Percentiles rank a stretch among this genome's conserved stretches.
These are phyloP conservation scores for Rhodosporidiobolus sp. DNA, from an alignment of 768 basidiomycete genomes.

Conservation along the genomic window DNA sequence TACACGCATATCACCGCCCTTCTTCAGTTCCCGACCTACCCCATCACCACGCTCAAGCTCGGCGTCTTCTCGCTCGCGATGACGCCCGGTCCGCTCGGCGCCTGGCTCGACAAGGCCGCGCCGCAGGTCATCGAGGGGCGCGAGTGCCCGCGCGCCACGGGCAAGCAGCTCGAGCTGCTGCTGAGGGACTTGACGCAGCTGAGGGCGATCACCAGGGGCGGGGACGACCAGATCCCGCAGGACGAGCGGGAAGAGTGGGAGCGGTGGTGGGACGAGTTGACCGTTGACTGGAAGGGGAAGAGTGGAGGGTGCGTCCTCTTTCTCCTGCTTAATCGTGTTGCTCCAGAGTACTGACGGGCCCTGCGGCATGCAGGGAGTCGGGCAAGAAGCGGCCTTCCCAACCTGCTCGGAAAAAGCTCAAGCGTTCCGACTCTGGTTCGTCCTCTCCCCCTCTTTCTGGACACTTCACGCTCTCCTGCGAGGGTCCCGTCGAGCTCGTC, in stretches of 20 bases:
- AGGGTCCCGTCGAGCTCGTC: too few relatives aligned
- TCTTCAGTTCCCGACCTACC: slow-evolving; percentile 33
- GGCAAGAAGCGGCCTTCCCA: slow-evolving; percentile 2
- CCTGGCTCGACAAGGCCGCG: background rate
- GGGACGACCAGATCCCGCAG: background rate
- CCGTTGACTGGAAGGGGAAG: slow-evolving; percentile 13
- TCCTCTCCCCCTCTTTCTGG: background rate
- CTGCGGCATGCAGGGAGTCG: background rate
- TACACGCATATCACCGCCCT: slow-evolving; percentile 31
- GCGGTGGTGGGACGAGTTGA: slow-evolving; percentile 17
- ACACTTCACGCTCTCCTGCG: background rate
- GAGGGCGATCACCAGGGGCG: slow-evolving; percentile 21
- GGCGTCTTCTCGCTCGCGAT: slow-evolving; percentile 23
- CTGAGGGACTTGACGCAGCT: slow-evolving; percentile 22
- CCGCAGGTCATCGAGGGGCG: background rate
- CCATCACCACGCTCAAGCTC: slow-evolving; percentile 24
- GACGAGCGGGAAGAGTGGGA: slow-evolving; percentile 17
- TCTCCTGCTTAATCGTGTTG: background rate
- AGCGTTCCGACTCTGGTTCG: too few relatives aligned
- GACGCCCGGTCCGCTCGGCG: slow-evolving; percentile 29
- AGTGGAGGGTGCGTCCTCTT: background rate
- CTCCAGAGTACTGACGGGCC: background rate
- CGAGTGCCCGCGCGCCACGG: slow-evolving; percentile 1
- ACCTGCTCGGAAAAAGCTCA: slow-evolving; percentile 1
- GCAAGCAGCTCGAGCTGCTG: slow-evolving; percentile 16